Conservation (phyloP, 169 alveolate genomes). For the Plasmodium vivax region DNA sequence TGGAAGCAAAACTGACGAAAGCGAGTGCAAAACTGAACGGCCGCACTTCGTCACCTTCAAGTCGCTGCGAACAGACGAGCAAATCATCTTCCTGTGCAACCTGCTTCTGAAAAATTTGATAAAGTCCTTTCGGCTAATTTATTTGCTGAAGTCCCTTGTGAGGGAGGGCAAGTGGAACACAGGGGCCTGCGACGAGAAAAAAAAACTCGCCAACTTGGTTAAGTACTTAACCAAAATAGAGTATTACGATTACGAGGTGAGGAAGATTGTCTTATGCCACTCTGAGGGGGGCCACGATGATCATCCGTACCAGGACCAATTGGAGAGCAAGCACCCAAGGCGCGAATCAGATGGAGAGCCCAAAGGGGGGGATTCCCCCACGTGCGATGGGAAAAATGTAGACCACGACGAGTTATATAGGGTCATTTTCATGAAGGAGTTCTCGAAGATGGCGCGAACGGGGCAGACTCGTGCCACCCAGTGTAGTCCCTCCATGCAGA, state of each 20-base stretch:
- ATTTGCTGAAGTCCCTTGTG: neutral
- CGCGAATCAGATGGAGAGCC: neutral
- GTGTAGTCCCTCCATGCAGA: neutral
- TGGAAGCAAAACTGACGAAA: neutral
- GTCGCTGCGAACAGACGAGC: constrained; percentile 33
- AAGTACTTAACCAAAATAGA: constrained; percentile 67
- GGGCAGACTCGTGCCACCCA: neutral
- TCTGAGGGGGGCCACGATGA: neutral
- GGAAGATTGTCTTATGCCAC: neutral
- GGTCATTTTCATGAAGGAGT: neutral
- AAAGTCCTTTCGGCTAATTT: constrained; percentile 51
- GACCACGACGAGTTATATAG: neutral
- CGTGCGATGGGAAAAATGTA: neutral
- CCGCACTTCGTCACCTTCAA: constrained; percentile 6
- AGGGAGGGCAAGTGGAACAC: constrained; percentile 38
- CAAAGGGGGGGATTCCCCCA: neutral
- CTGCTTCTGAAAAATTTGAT: constrained; percentile 51
- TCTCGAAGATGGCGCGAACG: neutral
- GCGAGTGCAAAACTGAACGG: no score
- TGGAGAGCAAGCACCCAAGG: neutral
- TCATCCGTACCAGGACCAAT: neutral
- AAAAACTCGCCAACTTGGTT: constrained; percentile 17
- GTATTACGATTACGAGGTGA: constrained; percentile 56
- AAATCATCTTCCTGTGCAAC: constrained; percentile 53
- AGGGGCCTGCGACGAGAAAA: constrained; percentile 35